Base-by-base conservation (phyloP, 2,329 filamentous ascomycete species). In the Thielaviopsis euricoi region DNA sequence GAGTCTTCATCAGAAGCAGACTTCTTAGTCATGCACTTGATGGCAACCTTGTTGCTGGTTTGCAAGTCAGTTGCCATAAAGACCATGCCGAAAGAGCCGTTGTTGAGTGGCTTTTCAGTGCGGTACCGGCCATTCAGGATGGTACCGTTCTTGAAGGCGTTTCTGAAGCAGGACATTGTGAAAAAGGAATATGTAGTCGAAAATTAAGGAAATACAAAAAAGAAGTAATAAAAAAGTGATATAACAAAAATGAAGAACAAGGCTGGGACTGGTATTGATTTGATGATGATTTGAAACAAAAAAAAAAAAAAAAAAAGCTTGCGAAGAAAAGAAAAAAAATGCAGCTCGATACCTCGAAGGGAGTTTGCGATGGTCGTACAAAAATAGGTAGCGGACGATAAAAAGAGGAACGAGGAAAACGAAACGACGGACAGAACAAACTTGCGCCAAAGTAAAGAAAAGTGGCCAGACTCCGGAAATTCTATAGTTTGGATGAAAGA, bases 21-120 rank as follows among this genome's bases (percentile, higher is more conserved):
- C 65, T 81, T 79, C 78, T 97, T 98, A 67, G 89, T 89, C 70
- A 97, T 75, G 71, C 91, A 96, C 75, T 98, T 98, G 79, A 98
- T 87, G 62, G 93, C 93, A 64, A 98, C 93, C 60, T 82, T 79
- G 60, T 93, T 77, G 64, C 83, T 81, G 61, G 87, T 95, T 63
- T 77, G 69, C 63, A 83, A 76, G 70, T 98, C 89, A 69, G 79
- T 85, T 61, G 91, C 93, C 73, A 89, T 84, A 73, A 96, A 96
- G 66, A 98, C 93, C 88, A 97, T 94, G 68, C 93, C 93, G 68
- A 97, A 98, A 58, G 93, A 97, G 65, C 93, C 93, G 79, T 96
- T 89, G 70, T 98, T 98, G 74, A 98, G 86, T 59, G 93, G 90
- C 64, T 90, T 87, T 67, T 96, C 79, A 58, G 90, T 95, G 73